These are phyloP conservation scores for Aspergillus ochraceoroseus DNA, from an alignment of 2,329 filamentous ascomycete genomes.

Conservation along the genomic window DNA sequence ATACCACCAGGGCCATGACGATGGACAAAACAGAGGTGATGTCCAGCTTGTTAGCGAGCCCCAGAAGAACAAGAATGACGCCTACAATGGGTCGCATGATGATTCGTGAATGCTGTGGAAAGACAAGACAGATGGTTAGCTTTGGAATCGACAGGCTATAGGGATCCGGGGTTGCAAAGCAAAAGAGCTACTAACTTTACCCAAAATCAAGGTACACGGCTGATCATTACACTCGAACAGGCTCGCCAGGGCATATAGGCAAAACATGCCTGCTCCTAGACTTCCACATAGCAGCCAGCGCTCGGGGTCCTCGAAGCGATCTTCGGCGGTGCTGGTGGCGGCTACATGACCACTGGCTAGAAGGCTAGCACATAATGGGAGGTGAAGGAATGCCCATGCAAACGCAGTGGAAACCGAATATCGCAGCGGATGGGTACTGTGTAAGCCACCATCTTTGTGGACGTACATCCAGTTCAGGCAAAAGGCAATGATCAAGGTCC, in stretches of 20 bases:
- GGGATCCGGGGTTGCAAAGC: too few relatives aligned
- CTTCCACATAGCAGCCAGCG: constrained; percentile 49
- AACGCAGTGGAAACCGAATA: constrained; percentile 45
- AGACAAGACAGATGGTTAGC: too few relatives aligned
- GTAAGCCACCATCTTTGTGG: constrained; percentile 46
- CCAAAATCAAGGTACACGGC: constrained; percentile 28
- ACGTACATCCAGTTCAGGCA: constrained; percentile 51
- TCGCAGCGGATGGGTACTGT: constrained; percentile 45
- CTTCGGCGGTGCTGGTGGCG: constrained; percentile 39
- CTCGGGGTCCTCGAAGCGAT: constrained; percentile 43
- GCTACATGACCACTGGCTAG: constrained; percentile 48
- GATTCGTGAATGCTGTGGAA: constrained; percentile 19
- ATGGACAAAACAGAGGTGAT: constrained; percentile 41
- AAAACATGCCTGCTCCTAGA: constrained; percentile 45
- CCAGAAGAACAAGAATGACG: constrained; percentile 37
- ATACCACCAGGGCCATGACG: constrained; percentile 44
- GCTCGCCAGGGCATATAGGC: constrained; percentile 37
- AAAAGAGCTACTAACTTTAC: constrained; percentile 22
- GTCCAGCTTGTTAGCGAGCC: constrained; percentile 29
- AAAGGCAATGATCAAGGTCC: constrained; percentile 49
- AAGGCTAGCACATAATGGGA: constrained; percentile 46
- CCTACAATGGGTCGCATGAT: constrained; percentile 34
- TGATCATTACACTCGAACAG: constrained; percentile 42
- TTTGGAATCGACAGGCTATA: too few relatives aligned
- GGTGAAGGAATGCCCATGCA: constrained; percentile 44